Evolutionary conservation across 164 flowering plant species (phyloP), one percentile per base, ranked within the genome.

Genomic region (Piper longum): DNA sequence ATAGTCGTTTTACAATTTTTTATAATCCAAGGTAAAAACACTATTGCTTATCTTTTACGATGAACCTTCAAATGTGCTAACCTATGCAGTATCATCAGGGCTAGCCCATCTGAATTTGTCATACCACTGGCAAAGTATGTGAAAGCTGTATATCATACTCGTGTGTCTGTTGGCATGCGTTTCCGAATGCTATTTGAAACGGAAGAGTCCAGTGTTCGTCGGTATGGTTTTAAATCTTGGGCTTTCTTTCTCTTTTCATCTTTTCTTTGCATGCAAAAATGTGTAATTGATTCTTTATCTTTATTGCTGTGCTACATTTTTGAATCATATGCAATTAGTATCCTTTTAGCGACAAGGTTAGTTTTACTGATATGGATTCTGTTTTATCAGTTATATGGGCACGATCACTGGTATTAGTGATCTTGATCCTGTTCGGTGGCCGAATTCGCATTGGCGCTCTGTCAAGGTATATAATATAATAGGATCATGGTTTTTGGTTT

Each of bases 91-190:
- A 1, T 36, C 63, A 73, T 56, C 85, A 90, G 97, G 87, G 93
- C 97, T 59, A 82, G 96, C 73, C 96, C 93, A 63, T 80, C 93
- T 26, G 97, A 91, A 62, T 91, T 91, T 74, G 92, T 89, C 63
- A 89, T 89, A 71, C 87, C 95, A 13, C 74, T 85, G 16, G 78
- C 81, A 57, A 90, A 88, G 75, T 91, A 86, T 67, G 75, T 72
- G 3, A 91, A 91, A 76, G 96, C 97, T 19, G 88, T 86, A 11
- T 88, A 85, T 72, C 92, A 88, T 60, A 91, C 97, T 19, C 89
- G 91, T 61, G 88, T 91, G 55, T 91, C 97, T 71, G 96, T 91
- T 72, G 97, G 97, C 56, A 88, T 91, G 97, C 96, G 97, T 54
- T 90, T 90, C 64, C 69, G 97, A 54, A 90, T 90, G 97, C 72